Percentiles rank a stretch among this genome's conserved stretches.
These are phyloP conservation scores for Stipa capillata DNA, from an alignment of 176 grass and related monocot genomes.

Conservation along the genomic window DNA sequence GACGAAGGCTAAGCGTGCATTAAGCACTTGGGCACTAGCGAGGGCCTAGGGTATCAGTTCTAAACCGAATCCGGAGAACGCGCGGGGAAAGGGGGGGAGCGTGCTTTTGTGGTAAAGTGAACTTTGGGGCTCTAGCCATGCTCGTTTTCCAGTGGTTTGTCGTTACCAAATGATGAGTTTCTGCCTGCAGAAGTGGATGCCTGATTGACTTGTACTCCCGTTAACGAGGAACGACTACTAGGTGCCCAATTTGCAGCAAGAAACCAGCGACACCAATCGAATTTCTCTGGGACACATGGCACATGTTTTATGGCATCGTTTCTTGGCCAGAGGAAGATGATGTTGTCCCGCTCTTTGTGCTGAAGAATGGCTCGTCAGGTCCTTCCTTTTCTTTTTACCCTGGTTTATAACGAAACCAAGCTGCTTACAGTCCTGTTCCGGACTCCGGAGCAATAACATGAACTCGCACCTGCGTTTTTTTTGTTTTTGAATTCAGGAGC, in stretches of 20 bases:
- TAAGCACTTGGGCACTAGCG: not conserved
- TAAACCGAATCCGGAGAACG: not conserved
- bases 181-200: not conserved
- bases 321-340: not conserved
- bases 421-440: too few relatives aligned
- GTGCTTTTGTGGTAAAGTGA: slow-evolving; percentile 44
- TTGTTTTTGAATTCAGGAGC: too few relatives aligned
- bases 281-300: not conserved
- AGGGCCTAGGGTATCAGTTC: not conserved
- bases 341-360: not conserved
- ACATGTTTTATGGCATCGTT: not conserved
- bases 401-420: too few relatives aligned
- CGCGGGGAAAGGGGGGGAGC: not conserved
- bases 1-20: not conserved
- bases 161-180: slow-evolving; percentile 11
- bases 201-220: not conserved
- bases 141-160: slow-evolving; percentile 17
- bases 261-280: not conserved
- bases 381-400: too few relatives aligned
- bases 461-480: too few relatives aligned
- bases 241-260: not conserved
- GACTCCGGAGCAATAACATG: too few relatives aligned
- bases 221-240: not conserved
- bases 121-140: slow-evolving; percentile 19
- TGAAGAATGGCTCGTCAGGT: not conserved